Conservation (phyloP, 495 filamentous ascomycete species). For the Neurospora sublineolata region DNA sequence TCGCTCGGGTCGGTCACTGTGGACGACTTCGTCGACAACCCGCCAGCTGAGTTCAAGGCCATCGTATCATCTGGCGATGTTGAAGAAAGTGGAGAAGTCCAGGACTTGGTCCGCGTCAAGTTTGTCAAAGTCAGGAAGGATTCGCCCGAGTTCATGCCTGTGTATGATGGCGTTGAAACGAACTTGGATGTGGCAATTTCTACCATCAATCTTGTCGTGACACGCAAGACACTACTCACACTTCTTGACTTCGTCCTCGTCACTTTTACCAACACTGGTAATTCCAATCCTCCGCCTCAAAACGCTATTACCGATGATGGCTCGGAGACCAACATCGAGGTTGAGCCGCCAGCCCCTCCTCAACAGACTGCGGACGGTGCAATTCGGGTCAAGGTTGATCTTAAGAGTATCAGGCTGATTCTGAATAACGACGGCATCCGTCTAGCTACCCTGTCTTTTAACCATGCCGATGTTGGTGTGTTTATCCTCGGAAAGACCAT, state of each 20-base stretch:
- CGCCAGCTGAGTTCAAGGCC: constrained; percentile 85
- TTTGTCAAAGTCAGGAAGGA: constrained; percentile 81
- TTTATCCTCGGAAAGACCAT: constrained; percentile 77
- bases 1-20: constrained; percentile 77
- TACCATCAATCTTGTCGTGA: constrained; percentile 91
- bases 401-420: constrained; percentile 87
- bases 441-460: constrained; percentile 82
- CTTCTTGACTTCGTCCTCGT: constrained; percentile 92
- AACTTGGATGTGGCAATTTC: constrained; percentile 87
- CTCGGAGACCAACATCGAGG: constrained; percentile 24
- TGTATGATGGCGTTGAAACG: constrained; percentile 85
- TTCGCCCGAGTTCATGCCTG: constrained; percentile 82
- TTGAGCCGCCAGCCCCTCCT: constrained; percentile 19
- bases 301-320: constrained; percentile 28
- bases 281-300: constrained; percentile 21
- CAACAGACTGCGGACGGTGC: constrained; percentile 28
- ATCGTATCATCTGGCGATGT: constrained; percentile 83
- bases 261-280: constrained; percentile 69
- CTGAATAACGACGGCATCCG: constrained; percentile 98
- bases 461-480: constrained; percentile 80
- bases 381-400: constrained; percentile 70
- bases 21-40: constrained; percentile 87
- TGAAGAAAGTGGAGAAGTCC: constrained; percentile 50
- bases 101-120: constrained; percentile 78
- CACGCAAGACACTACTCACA: constrained; percentile 82